Base-by-base conservation (phyloP, 1,284 basidiomycete genomes). In the Ceratobasidium sp. region DNA sequence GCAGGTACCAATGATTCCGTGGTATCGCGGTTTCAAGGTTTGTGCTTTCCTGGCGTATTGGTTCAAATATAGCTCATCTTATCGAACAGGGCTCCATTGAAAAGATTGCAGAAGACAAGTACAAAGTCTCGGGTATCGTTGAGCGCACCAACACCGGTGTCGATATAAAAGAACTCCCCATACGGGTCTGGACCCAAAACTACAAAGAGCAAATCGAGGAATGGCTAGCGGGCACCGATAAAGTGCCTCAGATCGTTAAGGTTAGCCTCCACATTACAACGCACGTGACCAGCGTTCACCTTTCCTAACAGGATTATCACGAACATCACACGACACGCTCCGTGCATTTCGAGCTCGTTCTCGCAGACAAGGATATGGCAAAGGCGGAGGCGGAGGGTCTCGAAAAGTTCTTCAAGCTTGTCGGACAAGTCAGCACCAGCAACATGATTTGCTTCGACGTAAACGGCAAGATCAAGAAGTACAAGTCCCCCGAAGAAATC, bases 401-500 rank as follows among this genome's bases (percentile, higher is more conserved):
- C 54, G 84, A 93, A 46, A 96, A 97, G 83, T 95, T 91, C 82
- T 99, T 99, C 91, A 98, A 97, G 85, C 85, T 98, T 70, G 90
- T 91, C 3, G 86, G 88, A 57, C 94, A 95, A 82, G 85, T 99
- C 82, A 93, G 88, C 82, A 98, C 96, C 9, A 89, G 89, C 82
- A 99, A 99, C 86, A 99, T 99, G 98, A 98, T 99, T 9, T 96
- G 95, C 84, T 99, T 99, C 84, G 97, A 99, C 84, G 90, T 95
- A 79, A 92, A 97, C 40, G 93, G 95, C 81, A 98, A 98, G 87
- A 98, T 99, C 86, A 96, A 93, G 86, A 98, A 93, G 85, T 99
- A 99, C 84, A 85, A 89, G 25, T 89, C 92, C 1, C 91, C 98
- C 0, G 97, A 99, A 82, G 94, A 97, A 81, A 96, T 99, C 77